Evolutionary conservation across 169 alveolate species (phyloP).

Genomic region (Plasmodium coatneyi): DNA sequence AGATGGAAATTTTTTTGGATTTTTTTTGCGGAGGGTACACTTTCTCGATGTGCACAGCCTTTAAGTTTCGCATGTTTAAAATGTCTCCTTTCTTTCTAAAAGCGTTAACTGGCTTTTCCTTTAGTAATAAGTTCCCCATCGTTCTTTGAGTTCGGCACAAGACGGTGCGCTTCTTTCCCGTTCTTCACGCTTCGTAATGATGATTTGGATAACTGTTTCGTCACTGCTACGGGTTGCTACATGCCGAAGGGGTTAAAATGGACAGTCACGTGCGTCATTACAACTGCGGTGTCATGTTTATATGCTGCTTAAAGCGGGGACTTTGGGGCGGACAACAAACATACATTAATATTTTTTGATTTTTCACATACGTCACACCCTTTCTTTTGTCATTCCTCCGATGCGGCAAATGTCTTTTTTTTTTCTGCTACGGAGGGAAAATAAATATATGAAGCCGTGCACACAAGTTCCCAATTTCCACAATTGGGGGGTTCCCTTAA

Average conservation of each 20-base stretch:
- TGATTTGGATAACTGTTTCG: not conserved
- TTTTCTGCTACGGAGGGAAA: not conserved
- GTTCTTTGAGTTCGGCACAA: not conserved
- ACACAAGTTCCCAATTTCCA: not conserved
- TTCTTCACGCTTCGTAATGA: not conserved
- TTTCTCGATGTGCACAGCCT: constrained; percentile 76
- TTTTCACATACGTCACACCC: not conserved
- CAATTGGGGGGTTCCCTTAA: not conserved
- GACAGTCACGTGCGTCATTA: not conserved
- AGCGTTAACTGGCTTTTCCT: constrained; percentile 3
- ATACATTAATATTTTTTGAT: not conserved
- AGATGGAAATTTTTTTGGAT: constrained; percentile 79
- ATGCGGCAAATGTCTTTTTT: not conserved
- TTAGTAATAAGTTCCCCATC: constrained; percentile 33
- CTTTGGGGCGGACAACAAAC: not conserved
- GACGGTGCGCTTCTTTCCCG: not conserved
- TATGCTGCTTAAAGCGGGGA: not conserved
- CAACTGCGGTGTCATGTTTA: not conserved
- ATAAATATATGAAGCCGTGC: not conserved
- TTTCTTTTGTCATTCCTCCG: not conserved
- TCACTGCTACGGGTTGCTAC: not conserved
- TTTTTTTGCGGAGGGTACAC: constrained; percentile 73
- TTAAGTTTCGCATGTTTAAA: constrained; percentile 32
- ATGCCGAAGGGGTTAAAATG: not conserved
- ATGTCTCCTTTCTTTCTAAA: constrained; percentile 64